These are phyloP conservation scores for Quercus bicolor DNA, from an alignment of 306 rosid genomes.

Conservation along the genomic window DNA sequence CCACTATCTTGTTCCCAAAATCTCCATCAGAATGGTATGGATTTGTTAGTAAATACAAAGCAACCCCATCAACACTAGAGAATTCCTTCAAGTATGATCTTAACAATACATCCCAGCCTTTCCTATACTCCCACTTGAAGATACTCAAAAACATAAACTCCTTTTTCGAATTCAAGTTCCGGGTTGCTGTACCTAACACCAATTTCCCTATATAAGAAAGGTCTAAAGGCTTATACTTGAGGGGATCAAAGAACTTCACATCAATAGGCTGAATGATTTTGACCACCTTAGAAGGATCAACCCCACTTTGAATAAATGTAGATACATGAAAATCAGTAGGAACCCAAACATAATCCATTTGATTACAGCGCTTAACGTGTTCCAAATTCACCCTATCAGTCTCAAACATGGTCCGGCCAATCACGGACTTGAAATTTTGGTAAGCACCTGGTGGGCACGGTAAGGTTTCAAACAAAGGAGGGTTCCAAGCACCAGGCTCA, in stretches of 20 bases:
- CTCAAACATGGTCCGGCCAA: slow-evolving; percentile 89
- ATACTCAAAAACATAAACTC: slow-evolving; percentile 62
- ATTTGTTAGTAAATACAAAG: slow-evolving; percentile 63
- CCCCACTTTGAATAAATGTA: slow-evolving; percentile 67
- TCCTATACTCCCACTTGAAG: slow-evolving; percentile 87
- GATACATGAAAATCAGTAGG: slow-evolving; percentile 73
- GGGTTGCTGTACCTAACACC: slow-evolving; percentile 36
- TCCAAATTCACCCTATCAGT: slow-evolving; percentile 57
- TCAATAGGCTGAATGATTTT: slow-evolving; percentile 84
- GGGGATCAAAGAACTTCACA: slow-evolving; percentile 77
- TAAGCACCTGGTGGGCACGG: slow-evolving; percentile 75
- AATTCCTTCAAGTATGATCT: slow-evolving; percentile 66
- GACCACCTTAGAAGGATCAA: slow-evolving; percentile 70
- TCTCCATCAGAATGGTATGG: slow-evolving; percentile 74
- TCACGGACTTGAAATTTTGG: slow-evolving; percentile 58
- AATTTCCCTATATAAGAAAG: slow-evolving; percentile 42
- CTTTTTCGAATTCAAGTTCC: slow-evolving; percentile 4
- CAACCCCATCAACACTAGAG: slow-evolving; percentile 48
- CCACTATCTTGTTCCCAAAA: slow-evolving; percentile 72
- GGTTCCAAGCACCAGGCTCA: slow-evolving; percentile 89
- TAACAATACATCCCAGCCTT: slow-evolving; percentile 86
- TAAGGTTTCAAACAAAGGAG: slow-evolving; percentile 65
- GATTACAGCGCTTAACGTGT: slow-evolving; percentile 57
- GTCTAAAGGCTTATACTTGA: slow-evolving; percentile 42
- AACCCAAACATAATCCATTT: slow-evolving; percentile 85